These are phyloP conservation scores for Trichoderma semiorbis DNA, from an alignment of 2,329 filamentous ascomycete species.

Conservation along the genomic window DNA sequence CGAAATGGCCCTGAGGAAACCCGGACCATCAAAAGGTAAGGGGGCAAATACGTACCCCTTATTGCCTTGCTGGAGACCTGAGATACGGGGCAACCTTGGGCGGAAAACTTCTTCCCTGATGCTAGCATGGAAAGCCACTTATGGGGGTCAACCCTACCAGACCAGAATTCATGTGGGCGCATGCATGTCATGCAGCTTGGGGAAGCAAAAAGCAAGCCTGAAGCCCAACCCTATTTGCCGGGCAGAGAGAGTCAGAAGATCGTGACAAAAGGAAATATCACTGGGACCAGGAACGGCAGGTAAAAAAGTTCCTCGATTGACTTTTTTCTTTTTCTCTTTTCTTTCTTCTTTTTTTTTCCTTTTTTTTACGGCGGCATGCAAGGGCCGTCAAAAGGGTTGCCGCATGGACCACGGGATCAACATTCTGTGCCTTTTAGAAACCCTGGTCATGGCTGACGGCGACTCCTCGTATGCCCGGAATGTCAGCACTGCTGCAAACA, in stretches of 20 bases:
- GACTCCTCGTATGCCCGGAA: background rate
- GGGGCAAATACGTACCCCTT: background rate
- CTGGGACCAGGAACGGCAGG: background rate
- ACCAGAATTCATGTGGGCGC: conserved; percentile 19
- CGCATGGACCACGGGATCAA: conserved; percentile 4
- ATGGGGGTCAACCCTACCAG: background rate
- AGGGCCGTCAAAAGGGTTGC: background rate
- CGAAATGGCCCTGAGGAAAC: background rate
- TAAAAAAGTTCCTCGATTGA: background rate
- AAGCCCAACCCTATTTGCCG: background rate
- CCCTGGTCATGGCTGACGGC: background rate
- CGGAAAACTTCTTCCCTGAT: background rate
- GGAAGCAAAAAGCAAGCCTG: conserved; percentile 8
- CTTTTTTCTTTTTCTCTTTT: background rate
- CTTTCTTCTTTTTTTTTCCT: background rate
- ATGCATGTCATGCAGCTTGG: conserved; percentile 25
- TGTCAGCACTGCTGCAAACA: conserved; percentile 8
- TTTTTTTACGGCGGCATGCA: background rate
- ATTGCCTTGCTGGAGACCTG: background rate
- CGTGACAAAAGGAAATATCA: background rate
- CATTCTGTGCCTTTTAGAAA: background rate
- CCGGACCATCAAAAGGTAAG: background rate
- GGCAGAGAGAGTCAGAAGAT: background rate
- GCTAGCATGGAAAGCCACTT: background rate
- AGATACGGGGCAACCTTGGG: background rate